These are phyloP conservation scores for Lactarius tabidus DNA, from an alignment of 768 basidiomycete species.

Conservation along the genomic window DNA sequence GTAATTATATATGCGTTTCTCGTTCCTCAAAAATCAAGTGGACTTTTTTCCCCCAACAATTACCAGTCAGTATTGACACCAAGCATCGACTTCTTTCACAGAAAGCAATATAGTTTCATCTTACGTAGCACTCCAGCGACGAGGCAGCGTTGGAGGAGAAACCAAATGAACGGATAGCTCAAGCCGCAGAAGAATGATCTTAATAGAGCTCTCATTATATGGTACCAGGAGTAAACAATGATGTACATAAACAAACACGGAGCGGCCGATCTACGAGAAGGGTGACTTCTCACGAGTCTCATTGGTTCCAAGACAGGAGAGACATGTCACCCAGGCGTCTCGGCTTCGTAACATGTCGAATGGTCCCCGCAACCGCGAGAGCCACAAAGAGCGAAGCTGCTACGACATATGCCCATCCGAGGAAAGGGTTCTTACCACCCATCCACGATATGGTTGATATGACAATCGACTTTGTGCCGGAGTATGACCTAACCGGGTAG, in stretches of 20 bases:
- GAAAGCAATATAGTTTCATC: not conserved
- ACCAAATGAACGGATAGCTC: not conserved
- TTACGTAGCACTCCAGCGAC: not conserved
- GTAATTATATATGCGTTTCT: not conserved
- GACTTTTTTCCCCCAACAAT: not conserved
- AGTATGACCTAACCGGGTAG: conserved; percentile 87
- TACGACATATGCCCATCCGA: conserved; percentile 97
- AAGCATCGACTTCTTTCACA: not conserved
- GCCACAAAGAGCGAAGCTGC: conserved; percentile 83
- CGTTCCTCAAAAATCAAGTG: not conserved
- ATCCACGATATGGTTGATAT: conserved; percentile 98
- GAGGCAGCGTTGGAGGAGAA: not conserved
- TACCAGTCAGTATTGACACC: not conserved
- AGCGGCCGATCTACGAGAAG: not conserved
- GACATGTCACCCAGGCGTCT: conserved; percentile 88
- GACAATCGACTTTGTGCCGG: conserved; percentile 94
- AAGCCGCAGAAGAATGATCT: not conserved
- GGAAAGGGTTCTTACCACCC: conserved; percentile 96
- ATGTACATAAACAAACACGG: conserved; percentile 10
- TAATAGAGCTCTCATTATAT: conserved; percentile 1
- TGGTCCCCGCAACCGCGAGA: conserved; percentile 83
- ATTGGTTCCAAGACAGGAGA: conserved; percentile 80
- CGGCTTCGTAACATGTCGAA: conserved; percentile 89
- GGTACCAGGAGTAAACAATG: not conserved
- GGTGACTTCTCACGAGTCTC: conserved; percentile 15